A percentile compares a stretch with the other conserved stretches of the same genome.
Conservation (phyloP, 306 rosid species). For the Pterocarpus santalinus region DNA sequence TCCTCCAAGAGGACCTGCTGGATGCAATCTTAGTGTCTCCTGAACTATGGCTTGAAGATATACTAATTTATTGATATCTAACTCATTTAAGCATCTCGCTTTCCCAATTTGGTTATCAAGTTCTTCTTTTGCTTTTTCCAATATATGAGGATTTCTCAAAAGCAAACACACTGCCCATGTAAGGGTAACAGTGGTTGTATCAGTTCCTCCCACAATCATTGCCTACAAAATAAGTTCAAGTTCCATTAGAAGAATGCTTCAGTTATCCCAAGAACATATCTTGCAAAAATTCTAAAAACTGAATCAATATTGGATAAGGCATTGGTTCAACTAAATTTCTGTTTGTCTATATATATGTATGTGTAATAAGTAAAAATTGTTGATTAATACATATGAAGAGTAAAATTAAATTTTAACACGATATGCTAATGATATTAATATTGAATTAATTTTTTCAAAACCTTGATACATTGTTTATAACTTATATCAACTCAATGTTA, state of each 20-base stretch:
- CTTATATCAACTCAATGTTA: too few species aligned
- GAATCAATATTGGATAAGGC: too few species aligned
- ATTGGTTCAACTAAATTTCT: too few species aligned
- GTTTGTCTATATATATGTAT: too few species aligned
- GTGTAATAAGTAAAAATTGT: too few species aligned
- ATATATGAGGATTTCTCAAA: slow-evolving; percentile 30
- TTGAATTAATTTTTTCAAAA: too few species aligned
- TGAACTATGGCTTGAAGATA: slow-evolving; percentile 50
- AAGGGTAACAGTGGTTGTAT: slow-evolving; percentile 36
- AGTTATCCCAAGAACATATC: too few species aligned
- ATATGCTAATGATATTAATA: too few species aligned
- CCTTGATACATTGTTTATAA: too few species aligned
- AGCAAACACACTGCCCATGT: slow-evolving; percentile 44
- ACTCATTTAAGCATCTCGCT: slow-evolving; percentile 1
- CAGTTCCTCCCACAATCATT: slow-evolving; percentile 44
- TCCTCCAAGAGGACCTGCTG: slow-evolving; percentile 38
- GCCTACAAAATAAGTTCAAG: slow-evolving; percentile 36
- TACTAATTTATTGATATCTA: slow-evolving; percentile 20
- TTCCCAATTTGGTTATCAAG: slow-evolving; percentile 34
- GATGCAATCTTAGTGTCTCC: slow-evolving; percentile 49
- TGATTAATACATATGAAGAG: too few species aligned
- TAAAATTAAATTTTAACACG: too few species aligned
- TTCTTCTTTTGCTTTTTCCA: slow-evolving; percentile 45
- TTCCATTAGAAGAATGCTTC: not conserved
- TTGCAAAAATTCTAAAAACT: too few species aligned